Evolutionary conservation across 371 early-diverging fungal species (phyloP).

Genomic region (Mortierella sp.): DNA sequence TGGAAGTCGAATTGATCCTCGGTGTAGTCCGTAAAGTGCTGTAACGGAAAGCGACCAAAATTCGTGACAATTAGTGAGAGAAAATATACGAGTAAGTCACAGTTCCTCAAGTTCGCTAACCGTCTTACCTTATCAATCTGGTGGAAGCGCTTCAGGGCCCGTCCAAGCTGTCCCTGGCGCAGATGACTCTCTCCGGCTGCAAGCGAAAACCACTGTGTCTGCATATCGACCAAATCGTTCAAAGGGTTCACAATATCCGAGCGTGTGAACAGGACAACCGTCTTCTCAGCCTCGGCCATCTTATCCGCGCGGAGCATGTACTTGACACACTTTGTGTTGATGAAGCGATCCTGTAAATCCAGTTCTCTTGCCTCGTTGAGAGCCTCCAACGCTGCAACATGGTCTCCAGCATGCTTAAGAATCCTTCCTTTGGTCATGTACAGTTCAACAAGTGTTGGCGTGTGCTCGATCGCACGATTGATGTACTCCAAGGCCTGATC

Average conservation of each 20-base stretch:
- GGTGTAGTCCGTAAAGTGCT: constrained; percentile 79
- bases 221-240: constrained; percentile 91
- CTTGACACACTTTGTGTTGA: constrained; percentile 95
- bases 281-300: constrained; percentile 86
- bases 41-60: background rate
- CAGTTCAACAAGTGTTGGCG: constrained; percentile 91
- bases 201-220: constrained; percentile 87
- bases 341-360: constrained; percentile 94
- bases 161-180: constrained; percentile 77
- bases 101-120: too few species aligned
- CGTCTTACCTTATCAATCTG: constrained; percentile 76
- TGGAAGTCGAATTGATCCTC: constrained; percentile 99
- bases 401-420: constrained; percentile 89
- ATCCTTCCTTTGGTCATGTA: constrained; percentile 94
- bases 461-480: constrained; percentile 85
- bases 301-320: constrained; percentile 91
- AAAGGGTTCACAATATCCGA: constrained; percentile 78
- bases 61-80: too few species aligned
- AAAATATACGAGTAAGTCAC: too few species aligned
- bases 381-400: constrained; percentile 69
- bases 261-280: constrained; percentile 85
- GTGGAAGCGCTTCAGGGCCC: constrained; percentile 89
- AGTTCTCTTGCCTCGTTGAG: constrained; percentile 91
- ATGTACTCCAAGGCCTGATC: constrained; percentile 80
- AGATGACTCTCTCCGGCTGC: constrained; percentile 81